These are phyloP conservation scores for Cymodocea nodosa DNA, from an alignment of 116 monocot genomes.

Conservation along the genomic window DNA sequence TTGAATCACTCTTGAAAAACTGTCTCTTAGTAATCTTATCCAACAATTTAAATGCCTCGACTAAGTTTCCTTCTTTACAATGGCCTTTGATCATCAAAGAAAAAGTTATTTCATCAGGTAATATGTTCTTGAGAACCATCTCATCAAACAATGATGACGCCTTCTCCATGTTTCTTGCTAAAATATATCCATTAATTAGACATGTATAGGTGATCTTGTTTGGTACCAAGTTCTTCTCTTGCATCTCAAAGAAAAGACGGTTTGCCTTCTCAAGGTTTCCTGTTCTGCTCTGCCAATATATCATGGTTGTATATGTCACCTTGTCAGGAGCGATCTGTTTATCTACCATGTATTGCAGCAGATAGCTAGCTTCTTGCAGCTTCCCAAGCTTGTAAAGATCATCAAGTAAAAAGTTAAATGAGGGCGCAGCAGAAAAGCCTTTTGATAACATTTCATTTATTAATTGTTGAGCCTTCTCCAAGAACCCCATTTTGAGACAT, in stretches of 20 bases:
- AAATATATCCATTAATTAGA: conserved; percentile 40
- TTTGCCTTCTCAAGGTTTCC: conserved; percentile 41
- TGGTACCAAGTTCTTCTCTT: conserved; percentile 30
- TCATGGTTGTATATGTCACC: conserved; percentile 46
- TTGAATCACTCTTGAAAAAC: conserved; percentile 5
- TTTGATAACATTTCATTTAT: conserved; percentile 37
- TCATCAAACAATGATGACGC: conserved; percentile 49
- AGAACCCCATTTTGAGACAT: conserved; percentile 36
- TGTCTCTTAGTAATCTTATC: conserved; percentile 22
- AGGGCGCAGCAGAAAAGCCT: conserved; percentile 25
- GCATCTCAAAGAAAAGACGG: conserved; percentile 50
- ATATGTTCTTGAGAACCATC: conserved; percentile 35
- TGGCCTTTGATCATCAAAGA: conserved; percentile 32
- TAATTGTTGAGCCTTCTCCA: conserved; percentile 40
- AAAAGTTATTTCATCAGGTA: conserved; percentile 46
- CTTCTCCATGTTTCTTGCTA: conserved; percentile 20
- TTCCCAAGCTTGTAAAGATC: conserved; percentile 60
- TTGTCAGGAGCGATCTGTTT: conserved; percentile 43
- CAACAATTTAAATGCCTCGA: conserved; percentile 29
- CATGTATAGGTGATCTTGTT: conserved; percentile 44
- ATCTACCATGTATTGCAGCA: conserved; percentile 42
- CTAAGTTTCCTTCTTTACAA: conserved; percentile 31
- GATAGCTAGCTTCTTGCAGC: conserved; percentile 30
- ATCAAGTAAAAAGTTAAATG: conserved; percentile 59
- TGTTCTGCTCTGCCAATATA: conserved; percentile 38